phyloP scores from a whole-genome alignment of 768 basidiomycete genomes.

The Arthromyces matolae region DNA sequence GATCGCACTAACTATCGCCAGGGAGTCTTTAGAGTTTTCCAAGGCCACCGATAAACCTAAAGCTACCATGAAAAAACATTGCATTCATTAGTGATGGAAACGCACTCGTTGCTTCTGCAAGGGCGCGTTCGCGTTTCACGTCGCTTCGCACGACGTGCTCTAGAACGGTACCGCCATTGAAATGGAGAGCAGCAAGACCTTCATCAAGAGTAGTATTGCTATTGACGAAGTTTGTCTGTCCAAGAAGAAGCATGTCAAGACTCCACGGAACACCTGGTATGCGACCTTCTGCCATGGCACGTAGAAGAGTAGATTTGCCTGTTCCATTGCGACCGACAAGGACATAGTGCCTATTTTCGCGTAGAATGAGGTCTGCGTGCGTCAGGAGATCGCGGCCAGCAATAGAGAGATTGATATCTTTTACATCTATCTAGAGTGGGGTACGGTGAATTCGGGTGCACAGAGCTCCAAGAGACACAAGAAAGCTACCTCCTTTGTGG shows the following conservation, averaged over 20 bases:
- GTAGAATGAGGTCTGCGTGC: slow-evolving; percentile 50
- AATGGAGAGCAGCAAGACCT: slow-evolving; percentile 10
- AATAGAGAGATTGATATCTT: slow-evolving; percentile 48
- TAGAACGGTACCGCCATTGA: slow-evolving; percentile 23
- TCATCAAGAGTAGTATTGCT: slow-evolving; percentile 19
- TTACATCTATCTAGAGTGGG: slow-evolving; percentile 46
- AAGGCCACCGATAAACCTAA: slow-evolving; percentile 19
- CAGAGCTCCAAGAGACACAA: neutral
- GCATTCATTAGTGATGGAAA: slow-evolving; percentile 9
- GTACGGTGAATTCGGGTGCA: neutral
- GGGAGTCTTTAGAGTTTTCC: slow-evolving; percentile 25
- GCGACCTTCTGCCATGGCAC: slow-evolving; percentile 38
- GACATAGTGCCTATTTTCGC: slow-evolving; percentile 46
- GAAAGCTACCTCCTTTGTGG: slow-evolving; percentile 18
- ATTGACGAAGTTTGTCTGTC: slow-evolving; percentile 32
- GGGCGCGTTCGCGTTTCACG: slow-evolving; percentile 28
- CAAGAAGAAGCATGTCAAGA: slow-evolving; percentile 41
- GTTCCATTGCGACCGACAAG: slow-evolving; percentile 56
- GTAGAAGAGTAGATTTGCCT: slow-evolving; percentile 47
- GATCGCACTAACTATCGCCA: slow-evolving; percentile 19
- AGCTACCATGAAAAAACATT: neutral
- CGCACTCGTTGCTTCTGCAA: slow-evolving; percentile 26
- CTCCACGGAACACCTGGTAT: slow-evolving; percentile 46
- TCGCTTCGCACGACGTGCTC: slow-evolving; percentile 46
- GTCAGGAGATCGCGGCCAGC: slow-evolving; percentile 48